These are phyloP conservation scores for Phytophthora europaea DNA, from an alignment of 352 stramenopile species.

Conservation along the genomic window DNA sequence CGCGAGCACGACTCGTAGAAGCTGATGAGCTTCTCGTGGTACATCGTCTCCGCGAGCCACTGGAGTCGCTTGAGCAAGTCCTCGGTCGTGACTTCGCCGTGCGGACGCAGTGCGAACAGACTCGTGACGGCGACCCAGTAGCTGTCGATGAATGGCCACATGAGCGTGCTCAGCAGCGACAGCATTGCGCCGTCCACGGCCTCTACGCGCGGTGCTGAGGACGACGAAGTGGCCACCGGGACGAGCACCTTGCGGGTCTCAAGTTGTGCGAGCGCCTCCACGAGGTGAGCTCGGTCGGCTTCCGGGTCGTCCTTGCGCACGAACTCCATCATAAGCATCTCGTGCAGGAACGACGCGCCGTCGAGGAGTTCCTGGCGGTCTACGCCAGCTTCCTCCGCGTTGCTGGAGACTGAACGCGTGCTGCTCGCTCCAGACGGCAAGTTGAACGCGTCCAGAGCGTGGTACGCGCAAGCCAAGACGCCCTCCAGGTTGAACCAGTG, in stretches of 20 bases:
- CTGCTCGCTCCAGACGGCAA: conserved; percentile 24
- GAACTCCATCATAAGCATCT: conserved; percentile 86
- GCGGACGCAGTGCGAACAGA: conserved; percentile 71
- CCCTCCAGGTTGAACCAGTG: conserved; percentile 89
- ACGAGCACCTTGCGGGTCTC: conserved; percentile 54
- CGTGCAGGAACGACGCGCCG: conserved; percentile 73
- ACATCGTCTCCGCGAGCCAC: conserved; percentile 90
- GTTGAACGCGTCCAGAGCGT: conserved; percentile 68
- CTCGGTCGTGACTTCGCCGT: conserved; percentile 58
- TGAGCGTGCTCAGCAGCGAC: conserved; percentile 74
- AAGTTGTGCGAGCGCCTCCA: conserved; percentile 51
- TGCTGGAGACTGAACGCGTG: conserved; percentile 14
- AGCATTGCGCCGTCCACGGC: conserved; percentile 50
- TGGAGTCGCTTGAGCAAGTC: conserved; percentile 85
- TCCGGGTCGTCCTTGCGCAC: conserved; percentile 73
- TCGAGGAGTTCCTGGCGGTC: conserved; percentile 66
- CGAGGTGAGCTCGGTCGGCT: conserved; percentile 51
- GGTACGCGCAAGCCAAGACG: conserved; percentile 80
- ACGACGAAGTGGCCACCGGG: conserved; percentile 19
- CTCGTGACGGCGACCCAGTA: conserved; percentile 87
- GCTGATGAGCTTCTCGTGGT: conserved; percentile 86
- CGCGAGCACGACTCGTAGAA: conserved; percentile 91
- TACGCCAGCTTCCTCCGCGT: conserved; percentile 40
- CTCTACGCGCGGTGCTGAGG: conserved; percentile 25
- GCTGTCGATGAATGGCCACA: conserved; percentile 92